Base-by-base conservation (phyloP, 1,284 basidiomycete genomes). In the Irpex lacteus region DNA sequence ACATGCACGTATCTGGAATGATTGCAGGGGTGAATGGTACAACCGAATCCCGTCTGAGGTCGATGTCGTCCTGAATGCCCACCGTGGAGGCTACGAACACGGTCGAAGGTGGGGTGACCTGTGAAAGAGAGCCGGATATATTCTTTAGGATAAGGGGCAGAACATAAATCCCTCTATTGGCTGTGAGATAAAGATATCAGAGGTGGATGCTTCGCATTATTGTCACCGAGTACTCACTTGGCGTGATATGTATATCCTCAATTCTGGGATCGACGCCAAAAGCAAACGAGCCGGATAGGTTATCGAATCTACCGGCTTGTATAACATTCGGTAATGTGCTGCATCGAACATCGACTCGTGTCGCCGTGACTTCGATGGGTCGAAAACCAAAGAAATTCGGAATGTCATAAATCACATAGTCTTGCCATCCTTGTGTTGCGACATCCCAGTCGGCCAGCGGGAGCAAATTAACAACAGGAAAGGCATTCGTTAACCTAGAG, bases 381-480 rank as follows among this genome's bases (percentile, higher is more conserved):
- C 19, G 21, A 9, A 56, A 34, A 34, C 54, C 54, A 21, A 56
- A 8, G 26, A 56, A 56, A 36, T 56, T 56, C 7, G 54, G 54
- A 34, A 56, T 56, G 54, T 56, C 54, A 18, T 56, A 56, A 56
- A 56, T 56, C 54, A 56, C 21, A 21, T 56, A 56, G 54, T 56
- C 54, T 56, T 56, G 54, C 54, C 54, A 56, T 36, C 54, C 54
- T 11, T 34, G 26, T 9, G 54, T 56, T 18, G 26, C 7, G 9
- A 56, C 32, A 26, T 56, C 54, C 54, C 54, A 56, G 34, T 56
- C 54, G 21, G 34, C 54, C 54, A 56, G 26, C 34, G 54, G 54
- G 9, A 56, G 26, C 11, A 56, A 26, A 36, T 26, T 56, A 18
- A 56, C 54, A 8, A 36, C 54, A 34, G 54, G 54, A 18, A 56